Conservation (phyloP, 345 rosid genomes). For the Pugionium dolabratum region DNA sequence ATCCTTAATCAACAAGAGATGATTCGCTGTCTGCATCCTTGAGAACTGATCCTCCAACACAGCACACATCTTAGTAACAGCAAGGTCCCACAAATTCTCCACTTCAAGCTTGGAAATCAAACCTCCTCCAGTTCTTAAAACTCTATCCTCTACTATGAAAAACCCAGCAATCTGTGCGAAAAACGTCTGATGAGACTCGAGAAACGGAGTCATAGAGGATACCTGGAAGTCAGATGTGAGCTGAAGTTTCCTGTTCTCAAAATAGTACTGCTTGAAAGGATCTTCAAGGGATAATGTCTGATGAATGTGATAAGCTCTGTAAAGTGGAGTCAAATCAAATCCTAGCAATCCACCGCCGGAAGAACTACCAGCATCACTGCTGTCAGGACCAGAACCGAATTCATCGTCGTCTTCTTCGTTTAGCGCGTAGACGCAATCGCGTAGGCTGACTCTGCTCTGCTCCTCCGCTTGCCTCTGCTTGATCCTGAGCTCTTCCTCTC, state of each 20-base stretch:
- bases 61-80: conserved; percentile 93
- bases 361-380: conserved; percentile 51
- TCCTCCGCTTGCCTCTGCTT: conserved; percentile 98
- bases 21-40: conserved; percentile 97
- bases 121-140: conserved; percentile 87
- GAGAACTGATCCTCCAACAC: conserved; percentile 98
- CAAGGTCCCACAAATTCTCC: conserved; percentile 92
- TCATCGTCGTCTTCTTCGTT: conserved; percentile 84
- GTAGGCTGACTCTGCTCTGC: conserved; percentile 83
- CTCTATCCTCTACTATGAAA: conserved; percentile 86
- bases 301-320: conserved; percentile 87
- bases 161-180: conserved; percentile 97
- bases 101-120: conserved; percentile 84
- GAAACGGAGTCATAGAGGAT: conserved; percentile 93
- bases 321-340: conserved; percentile 82
- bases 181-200: conserved; percentile 96
- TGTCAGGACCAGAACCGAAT: conserved; percentile 47
- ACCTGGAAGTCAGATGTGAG: conserved; percentile 97
- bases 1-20: conserved; percentile 87
- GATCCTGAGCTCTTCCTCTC: conserved; percentile 90
- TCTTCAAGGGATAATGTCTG: conserved; percentile 86
- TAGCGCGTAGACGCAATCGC: conserved; percentile 83
- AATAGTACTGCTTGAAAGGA: conserved; percentile 82
- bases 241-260: conserved; percentile 90
- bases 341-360: conserved; percentile 56